phyloP scores from a whole-genome alignment of 2,329 filamentous ascomycete species.

The Monosporascus sp. region DNA sequence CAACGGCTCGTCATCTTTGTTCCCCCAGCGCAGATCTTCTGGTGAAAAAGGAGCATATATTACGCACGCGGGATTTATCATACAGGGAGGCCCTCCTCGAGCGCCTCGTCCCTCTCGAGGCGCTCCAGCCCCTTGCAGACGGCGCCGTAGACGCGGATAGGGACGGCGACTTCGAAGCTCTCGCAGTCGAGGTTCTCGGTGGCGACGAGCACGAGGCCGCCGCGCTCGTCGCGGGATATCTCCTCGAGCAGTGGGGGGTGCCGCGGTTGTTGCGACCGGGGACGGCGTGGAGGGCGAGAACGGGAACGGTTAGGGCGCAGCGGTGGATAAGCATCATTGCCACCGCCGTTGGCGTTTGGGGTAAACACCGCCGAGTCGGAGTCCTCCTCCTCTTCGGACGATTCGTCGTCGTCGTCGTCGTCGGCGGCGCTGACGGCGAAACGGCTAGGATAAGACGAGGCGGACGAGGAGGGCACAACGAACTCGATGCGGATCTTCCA shows the following conservation, averaged over 20 bases:
- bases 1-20: no score
- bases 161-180: constrained; percentile 85
- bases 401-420: constrained; percentile 19
- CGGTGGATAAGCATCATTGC: background rate
- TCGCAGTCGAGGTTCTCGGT: constrained; percentile 75
- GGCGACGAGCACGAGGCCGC: constrained; percentile 66
- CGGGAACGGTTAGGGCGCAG: no score
- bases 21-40: no score
- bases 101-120: constrained; percentile 49
- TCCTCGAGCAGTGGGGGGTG: constrained; percentile 64
- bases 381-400: constrained; percentile 4
- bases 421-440: constrained; percentile 16
- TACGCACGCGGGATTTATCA: background rate
- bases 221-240: constrained; percentile 72
- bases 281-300: no score
- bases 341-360: background rate
- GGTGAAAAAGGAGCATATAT: no score
- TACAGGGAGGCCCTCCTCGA: constrained; percentile 33
- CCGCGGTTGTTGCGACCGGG: no score
- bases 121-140: constrained; percentile 51
- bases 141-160: constrained; percentile 72
- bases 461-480: constrained; percentile 60
- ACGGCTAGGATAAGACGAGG: background rate
- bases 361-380: background rate
- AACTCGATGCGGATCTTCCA: constrained; percentile 93